Base-by-base conservation (phyloP, 2,329 filamentous ascomycete species). In the Herpotrichia juniperi region DNA sequence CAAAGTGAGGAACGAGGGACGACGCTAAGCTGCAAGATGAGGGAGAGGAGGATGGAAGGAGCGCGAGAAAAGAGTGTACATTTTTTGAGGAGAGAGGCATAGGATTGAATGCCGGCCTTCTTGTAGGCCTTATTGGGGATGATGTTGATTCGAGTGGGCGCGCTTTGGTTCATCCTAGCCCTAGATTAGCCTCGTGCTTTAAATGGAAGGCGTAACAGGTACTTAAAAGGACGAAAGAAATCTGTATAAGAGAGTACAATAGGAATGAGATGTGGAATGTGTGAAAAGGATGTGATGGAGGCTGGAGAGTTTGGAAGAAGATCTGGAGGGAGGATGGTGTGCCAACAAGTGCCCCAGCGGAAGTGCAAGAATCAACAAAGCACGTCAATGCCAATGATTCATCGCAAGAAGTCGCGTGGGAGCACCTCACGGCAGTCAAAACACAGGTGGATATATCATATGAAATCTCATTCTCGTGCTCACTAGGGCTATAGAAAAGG, bases 11-110 rank as follows among this genome's bases (percentile, higher is more conserved):
- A 17, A 34, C 16, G 24, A 34, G 21, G 16, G 32, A 4, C 7
- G 31, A 7, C 28, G 19, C n/a, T 11, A 9, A 48, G n/a, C 5
- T 21, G 9, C 11, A 22, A 16, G n/a, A 42, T 12, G 21, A 42
- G 22, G 22, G 21, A 17, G n/a, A 28, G n/a, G 14, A 24, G 21
- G 42, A 44, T 28, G 17, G 10, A 44, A 17, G 9, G 43, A 44
- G 21, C 4, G 22, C 8, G 16, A 10, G 16, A n/a, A 6, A 4
- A 25, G n/a, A 16, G 43, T 54, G 35, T 50, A 67, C 66, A 89
- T 68, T 86, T 87, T 66, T 81, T 81, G 61, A 89, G 72, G 8
- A 82, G 72, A 58, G 79, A 80, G 58, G 85, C 81, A 63, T 89
- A 88, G 26, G 84, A 86, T 72, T 87, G 88, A 53, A 77, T 77